Conservation (phyloP, 345 rosid species). For the Heritiera littoralis region DNA sequence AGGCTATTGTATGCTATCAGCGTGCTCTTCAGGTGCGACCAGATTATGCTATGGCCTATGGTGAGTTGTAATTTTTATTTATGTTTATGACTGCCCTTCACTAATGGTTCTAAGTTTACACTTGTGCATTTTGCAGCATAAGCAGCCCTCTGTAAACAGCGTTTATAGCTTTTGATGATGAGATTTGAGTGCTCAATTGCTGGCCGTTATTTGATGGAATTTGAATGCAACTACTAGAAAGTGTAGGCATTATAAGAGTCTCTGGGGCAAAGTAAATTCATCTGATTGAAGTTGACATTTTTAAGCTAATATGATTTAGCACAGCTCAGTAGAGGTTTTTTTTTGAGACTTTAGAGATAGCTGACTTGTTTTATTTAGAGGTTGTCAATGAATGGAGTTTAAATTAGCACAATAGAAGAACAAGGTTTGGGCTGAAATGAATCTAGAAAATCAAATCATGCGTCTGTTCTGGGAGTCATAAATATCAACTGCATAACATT, state of each 20-base stretch:
- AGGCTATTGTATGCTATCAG: constrained; percentile 90
- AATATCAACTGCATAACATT: neutral
- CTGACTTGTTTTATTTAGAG: neutral
- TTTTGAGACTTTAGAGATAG: neutral
- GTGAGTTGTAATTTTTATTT: constrained; percentile 43
- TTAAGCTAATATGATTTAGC: neutral
- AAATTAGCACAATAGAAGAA: neutral
- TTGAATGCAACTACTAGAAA: neutral
- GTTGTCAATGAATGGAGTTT: neutral
- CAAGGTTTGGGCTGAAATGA: neutral
- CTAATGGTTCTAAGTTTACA: neutral
- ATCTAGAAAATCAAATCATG: constrained; percentile 1
- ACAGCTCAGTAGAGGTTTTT: neutral
- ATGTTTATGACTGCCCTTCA: neutral
- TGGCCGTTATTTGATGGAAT: neutral
- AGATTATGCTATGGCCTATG: constrained; percentile 77
- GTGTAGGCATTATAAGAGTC: neutral
- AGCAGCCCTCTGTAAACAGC: neutral
- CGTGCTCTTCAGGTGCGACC: constrained; percentile 84
- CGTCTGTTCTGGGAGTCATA: neutral
- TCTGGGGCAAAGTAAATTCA: neutral
- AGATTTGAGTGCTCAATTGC: neutral
- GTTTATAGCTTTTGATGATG: neutral
- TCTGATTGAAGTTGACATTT: neutral
- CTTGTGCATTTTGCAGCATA: neutral